Base-by-base conservation (phyloP, 2,329 filamentous ascomycete species). In the Penicillium hordei region DNA sequence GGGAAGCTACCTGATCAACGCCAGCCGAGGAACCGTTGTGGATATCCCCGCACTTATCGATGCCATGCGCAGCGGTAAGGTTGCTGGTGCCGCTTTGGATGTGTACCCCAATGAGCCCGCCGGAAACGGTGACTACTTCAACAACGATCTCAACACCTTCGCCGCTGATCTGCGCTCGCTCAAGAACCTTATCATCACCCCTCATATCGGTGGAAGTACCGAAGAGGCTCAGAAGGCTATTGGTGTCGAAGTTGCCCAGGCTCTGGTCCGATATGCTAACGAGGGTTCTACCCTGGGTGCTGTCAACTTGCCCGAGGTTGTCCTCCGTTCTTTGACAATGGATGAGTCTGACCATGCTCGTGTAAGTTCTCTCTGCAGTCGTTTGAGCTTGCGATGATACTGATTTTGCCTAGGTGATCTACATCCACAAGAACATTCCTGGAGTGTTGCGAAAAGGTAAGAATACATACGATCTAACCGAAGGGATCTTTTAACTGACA, bases 221-320 rank as follows among this genome's bases (percentile, higher is more conserved):
- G 94, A 99, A 78, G 94, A 99, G 78, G 94, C 94, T 5, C 94
- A 99, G 79, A 88, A 90, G 58, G 93, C 94, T 17, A 99, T 99
- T 73, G 94, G 94, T 67, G 84, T 95, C 43, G 94, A 99, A 81
- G 94, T 99, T 58, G 87, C 85, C 63, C 89, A 94, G 48, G 90
- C 93, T 40, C 81, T 99, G 52, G 89, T 96, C 57, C 87, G 90
- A 70, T 99, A 97, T 75, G 94, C 97, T 73, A 99, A 97, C 79
- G 91, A 94, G 76, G 94, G 94, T 60, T 86, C 89, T 56, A 99
- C 94, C 3, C 77, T 95, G 27, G 93, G 92, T 65, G 91, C 93
- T 60, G 94, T 97, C 73, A 99, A 99, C 79, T 82, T 99, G 80
- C 94, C 94, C n/a, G 94, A 97, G 77, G 90, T 96, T 67, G 88